Conservation (phyloP, 75 land plant species). For the Ceratopteris richardii region DNA sequence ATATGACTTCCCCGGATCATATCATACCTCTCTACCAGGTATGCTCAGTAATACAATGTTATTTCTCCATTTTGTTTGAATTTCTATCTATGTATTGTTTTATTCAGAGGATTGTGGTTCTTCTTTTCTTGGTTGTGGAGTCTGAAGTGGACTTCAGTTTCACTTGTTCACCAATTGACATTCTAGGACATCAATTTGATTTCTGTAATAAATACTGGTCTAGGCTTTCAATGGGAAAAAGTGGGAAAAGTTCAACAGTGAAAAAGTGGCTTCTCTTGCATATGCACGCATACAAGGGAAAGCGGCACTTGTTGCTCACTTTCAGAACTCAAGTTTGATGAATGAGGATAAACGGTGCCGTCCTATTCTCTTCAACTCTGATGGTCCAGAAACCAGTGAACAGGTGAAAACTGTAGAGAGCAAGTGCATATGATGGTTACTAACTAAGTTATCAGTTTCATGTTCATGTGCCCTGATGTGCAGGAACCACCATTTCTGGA, state of each 20-base stretch:
- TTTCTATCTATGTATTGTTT: too few species aligned
- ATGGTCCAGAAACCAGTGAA: conserved; percentile 61
- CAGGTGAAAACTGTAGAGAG: conserved; percentile 43
- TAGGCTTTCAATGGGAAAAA: conserved; percentile 84
- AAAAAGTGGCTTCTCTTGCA: conserved; percentile 88
- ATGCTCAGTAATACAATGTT: too few species aligned
- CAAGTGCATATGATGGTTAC: neutral
- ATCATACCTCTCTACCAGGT: conserved; percentile 85
- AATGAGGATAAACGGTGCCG: conserved; percentile 93
- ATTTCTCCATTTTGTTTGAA: too few species aligned
- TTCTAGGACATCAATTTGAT: too few species aligned
- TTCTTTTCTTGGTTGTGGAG: too few species aligned
- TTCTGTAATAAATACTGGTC: too few species aligned
- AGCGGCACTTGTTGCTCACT: conserved; percentile 83
- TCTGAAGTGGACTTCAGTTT: too few species aligned
- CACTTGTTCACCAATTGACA: too few species aligned
- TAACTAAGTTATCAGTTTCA: neutral
- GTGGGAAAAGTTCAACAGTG: conserved; percentile 97
- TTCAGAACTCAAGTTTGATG: conserved; percentile 94
- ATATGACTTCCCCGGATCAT: conserved; percentile 75
- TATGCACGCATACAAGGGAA: conserved; percentile 93
- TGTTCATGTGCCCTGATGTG: too few species aligned
- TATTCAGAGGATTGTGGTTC: too few species aligned
- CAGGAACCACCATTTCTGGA: conserved; percentile 2
- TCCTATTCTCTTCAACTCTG: conserved; percentile 82